A percentile compares a stretch with the other conserved stretches of the same genome.
These are phyloP conservation scores for Lecanicillium sp. DNA, from an alignment of 2,329 filamentous ascomycete species.

Conservation along the genomic window DNA sequence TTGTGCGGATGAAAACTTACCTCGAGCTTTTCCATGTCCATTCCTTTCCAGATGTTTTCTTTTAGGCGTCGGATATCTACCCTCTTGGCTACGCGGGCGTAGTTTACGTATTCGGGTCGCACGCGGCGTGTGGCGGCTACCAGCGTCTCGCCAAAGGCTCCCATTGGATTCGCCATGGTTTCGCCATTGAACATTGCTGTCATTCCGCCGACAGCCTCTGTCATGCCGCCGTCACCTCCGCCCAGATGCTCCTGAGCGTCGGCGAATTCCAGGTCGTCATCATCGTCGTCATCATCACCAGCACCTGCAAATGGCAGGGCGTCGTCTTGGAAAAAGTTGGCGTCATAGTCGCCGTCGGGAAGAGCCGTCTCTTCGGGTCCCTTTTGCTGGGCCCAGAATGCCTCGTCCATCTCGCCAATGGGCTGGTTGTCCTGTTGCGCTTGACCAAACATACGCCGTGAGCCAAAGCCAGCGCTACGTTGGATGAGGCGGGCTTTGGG, in stretches of 20 bases:
- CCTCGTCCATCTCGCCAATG: slow-evolving; percentile 82
- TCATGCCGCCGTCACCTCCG: slow-evolving; percentile 39
- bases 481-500: slow-evolving; percentile 78
- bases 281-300: slow-evolving; percentile 52
- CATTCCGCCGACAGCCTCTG: slow-evolving; percentile 37
- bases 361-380: slow-evolving; percentile 51
- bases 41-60: slow-evolving; percentile 62
- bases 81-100: slow-evolving; percentile 62
- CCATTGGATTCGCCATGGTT: slow-evolving; percentile 31
- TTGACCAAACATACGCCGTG: slow-evolving; percentile 33
- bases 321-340: slow-evolving; percentile 95
- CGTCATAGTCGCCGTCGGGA: slow-evolving; percentile 78
- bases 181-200: slow-evolving; percentile 43
- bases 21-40: slow-evolving; percentile 45
- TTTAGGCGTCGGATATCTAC: slow-evolving; percentile 61
- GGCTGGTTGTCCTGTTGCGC: slow-evolving; percentile 41
- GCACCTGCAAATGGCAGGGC: slow-evolving; percentile 59
- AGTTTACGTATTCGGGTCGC: slow-evolving; percentile 62
- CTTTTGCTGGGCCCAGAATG: slow-evolving; percentile 80
- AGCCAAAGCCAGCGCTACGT: slow-evolving; percentile 45
- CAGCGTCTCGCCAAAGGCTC: slow-evolving; percentile 56
- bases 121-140: slow-evolving; percentile 56
- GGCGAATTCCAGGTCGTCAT: slow-evolving; percentile 66
- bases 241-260: slow-evolving; percentile 71
- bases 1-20: slow-evolving; percentile 28